phyloP scores from a whole-genome alignment of 805 yeast genomes.

The Saturnispora bothae region DNA sequence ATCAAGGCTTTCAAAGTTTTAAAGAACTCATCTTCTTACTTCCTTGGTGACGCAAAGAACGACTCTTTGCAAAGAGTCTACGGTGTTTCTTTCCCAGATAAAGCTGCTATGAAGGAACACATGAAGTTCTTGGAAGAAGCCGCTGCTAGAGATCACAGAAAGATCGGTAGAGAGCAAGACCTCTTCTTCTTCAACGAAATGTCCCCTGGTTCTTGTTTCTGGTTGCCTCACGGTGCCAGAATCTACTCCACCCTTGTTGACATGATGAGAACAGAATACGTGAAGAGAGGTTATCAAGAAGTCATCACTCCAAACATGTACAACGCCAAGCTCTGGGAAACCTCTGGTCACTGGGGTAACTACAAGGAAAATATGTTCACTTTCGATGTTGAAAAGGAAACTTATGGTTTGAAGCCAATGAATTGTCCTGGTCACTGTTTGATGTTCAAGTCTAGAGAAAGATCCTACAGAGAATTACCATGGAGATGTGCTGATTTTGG shows the following conservation, averaged over 20 bases:
- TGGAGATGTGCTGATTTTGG: constrained; percentile 99
- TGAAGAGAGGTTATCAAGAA: constrained; percentile 92
- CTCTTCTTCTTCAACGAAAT: constrained; percentile 89
- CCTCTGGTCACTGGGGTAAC: constrained; percentile 98
- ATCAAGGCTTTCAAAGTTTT: constrained; percentile 88
- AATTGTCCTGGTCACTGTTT: constrained; percentile 71
- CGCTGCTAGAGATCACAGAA: constrained; percentile 90
- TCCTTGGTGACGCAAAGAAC: constrained; percentile 83
- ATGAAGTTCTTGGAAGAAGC: constrained; percentile 93
- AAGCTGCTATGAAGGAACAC: constrained; percentile 90
- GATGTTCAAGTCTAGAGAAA: constrained; percentile 82
- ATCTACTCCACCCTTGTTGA: constrained; percentile 84
- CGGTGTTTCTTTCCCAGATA: constrained; percentile 98
- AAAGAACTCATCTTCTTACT: constrained; percentile 93
- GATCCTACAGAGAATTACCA: constrained; percentile 94
- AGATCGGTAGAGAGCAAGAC: constrained; percentile 93
- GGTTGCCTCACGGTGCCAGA: constrained; percentile 99
- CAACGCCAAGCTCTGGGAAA: constrained; percentile 95
- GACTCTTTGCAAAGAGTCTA: constrained; percentile 95
- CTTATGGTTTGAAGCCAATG: constrained; percentile 87
- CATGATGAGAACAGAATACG: constrained; percentile 72
- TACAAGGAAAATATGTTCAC: constrained; percentile 97
- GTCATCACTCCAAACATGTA: constrained; percentile 99
- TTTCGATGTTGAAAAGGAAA: constrained; percentile 93
- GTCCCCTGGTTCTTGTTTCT: constrained; percentile 97